Conservation (phyloP, 2,329 filamentous ascomycete genomes). For the Mycogone perniciosa region DNA sequence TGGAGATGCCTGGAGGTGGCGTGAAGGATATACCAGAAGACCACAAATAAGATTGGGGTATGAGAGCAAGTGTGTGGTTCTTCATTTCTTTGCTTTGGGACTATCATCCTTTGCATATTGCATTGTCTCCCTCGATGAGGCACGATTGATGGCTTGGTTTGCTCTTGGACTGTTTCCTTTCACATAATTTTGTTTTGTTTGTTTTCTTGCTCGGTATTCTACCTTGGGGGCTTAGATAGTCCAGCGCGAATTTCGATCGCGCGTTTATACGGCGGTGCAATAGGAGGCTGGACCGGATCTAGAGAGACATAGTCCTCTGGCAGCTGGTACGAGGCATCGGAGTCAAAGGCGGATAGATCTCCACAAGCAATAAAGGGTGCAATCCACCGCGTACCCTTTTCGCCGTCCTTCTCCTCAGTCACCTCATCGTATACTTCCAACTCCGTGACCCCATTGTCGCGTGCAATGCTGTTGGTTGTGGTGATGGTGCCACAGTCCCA, state of each 20-base stretch:
- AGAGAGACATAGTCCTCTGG: slow-evolving; percentile 81
- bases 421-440: slow-evolving; percentile 43
- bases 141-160: slow-evolving; percentile 3
- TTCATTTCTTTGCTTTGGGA: slow-evolving; percentile 3
- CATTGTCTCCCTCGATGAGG: slow-evolving; percentile 10
- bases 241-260: slow-evolving; percentile 65
- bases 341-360: slow-evolving; percentile 89
- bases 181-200: slow-evolving; percentile 6
- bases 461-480: slow-evolving; percentile 12
- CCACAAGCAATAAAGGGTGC: slow-evolving; percentile 96
- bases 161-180: slow-evolving; percentile 4
- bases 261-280: slow-evolving; percentile 88
- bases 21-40: slow-evolving; percentile 29
- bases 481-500: slow-evolving; percentile 32
- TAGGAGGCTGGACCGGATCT: slow-evolving; percentile 90
- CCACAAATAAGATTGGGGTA: slow-evolving; percentile 13
- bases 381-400: slow-evolving; percentile 62
- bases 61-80: background rate
- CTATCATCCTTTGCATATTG: slow-evolving; percentile 4
- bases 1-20: slow-evolving; percentile 35
- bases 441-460: slow-evolving; percentile 37
- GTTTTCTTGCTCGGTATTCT: slow-evolving; percentile 2
- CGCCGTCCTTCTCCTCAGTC: slow-evolving; percentile 14
- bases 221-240: slow-evolving; percentile 11
- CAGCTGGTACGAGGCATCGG: slow-evolving; percentile 87